Evolutionary conservation across 2,329 filamentous ascomycete genomes (phyloP).

Genomic region (Metarhizium brunneum): DNA sequence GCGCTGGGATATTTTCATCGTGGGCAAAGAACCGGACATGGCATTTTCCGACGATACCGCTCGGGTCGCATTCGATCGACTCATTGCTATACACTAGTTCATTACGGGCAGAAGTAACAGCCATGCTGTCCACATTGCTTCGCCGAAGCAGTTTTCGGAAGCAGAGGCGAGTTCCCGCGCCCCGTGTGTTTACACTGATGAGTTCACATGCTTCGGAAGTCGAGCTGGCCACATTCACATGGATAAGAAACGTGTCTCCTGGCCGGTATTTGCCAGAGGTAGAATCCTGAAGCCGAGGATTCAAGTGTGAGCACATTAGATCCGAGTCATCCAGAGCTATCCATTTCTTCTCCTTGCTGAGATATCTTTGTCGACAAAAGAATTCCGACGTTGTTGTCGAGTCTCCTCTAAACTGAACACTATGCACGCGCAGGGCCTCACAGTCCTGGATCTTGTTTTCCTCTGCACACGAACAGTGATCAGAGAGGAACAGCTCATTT

Average conservation of each 20-base stretch:
- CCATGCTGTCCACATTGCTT: conserved; percentile 23
- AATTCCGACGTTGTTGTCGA: conserved; percentile 40
- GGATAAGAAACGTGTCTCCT: conserved; percentile 53
- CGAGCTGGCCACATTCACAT: conserved; percentile 17
- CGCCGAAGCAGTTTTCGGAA: conserved; percentile 48
- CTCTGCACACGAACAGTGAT: conserved; percentile 62
- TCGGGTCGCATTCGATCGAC: conserved; percentile 24
- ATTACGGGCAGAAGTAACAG: conserved; percentile 35
- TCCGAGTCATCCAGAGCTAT: conserved; percentile 46
- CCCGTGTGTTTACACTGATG: conserved; percentile 15
- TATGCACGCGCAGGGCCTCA: conserved; percentile 48
- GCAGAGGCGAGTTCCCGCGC: neutral
- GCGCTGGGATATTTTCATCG: conserved; percentile 40
- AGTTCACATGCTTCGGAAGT: conserved; percentile 55
- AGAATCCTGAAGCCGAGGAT: conserved; percentile 7
- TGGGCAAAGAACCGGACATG: conserved; percentile 45
- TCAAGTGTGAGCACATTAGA: conserved; percentile 38
- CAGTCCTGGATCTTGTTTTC: conserved; percentile 35
- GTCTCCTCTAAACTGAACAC: conserved; percentile 47
- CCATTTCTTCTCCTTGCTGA: conserved; percentile 51
- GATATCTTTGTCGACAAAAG: conserved; percentile 64
- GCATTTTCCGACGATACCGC: conserved; percentile 45
- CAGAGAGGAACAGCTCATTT: conserved; percentile 69
- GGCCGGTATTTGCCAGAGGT: conserved; percentile 23
- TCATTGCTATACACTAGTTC: conserved; percentile 49